Evolutionary conservation across 2,329 filamentous ascomycete genomes (phyloP), one percentile per base, ranked within the genome.

Genomic region (Raffaelea arxii): DNA sequence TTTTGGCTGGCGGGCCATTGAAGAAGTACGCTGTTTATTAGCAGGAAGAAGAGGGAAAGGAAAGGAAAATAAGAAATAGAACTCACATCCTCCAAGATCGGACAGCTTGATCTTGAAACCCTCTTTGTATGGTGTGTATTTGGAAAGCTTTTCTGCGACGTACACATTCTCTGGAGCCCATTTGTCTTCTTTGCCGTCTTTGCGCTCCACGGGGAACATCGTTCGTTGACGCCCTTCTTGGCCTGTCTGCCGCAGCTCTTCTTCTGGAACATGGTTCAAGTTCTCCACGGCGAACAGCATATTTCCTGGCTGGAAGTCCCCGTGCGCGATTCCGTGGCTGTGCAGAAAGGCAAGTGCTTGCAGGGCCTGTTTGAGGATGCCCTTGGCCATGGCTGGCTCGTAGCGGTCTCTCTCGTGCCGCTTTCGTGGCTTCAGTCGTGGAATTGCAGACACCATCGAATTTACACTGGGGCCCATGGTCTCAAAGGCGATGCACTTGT

Each of bases 41-140:
- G n/a, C n/a, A n/a, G n/a, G n/a, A n/a, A n/a, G n/a, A 24, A 19
- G 10, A 16, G 21, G 12, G 10, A 38, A 27, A 21, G 22, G 1
- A 32, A n/a, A 70, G 52, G 0, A 71, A n/a, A 43, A 25, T 4
- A 25, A 32, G 27, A 32, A 16, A 16, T 9, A 10, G 38, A 4
- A 23, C 40, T 18, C 14, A 47, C 46, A 10, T 12, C 24, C 46
- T 4, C 40, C 46, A 14, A 44, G 10, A 21, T 47, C 46, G 3
- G 41, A 39, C 6, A 47, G 36, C 25, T 47, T 47, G 25, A 47
- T 25, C 21, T 43, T 23, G 23, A 47, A 40, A 19, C 21, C 36
- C 3, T 25, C 23, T 4, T 9, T 21, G 7, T 2, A 11, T 5
- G 30, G 14, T 4, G 37, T n/a, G 10, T 18, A 44, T 4, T 6